phyloP scores from a whole-genome alignment of 1,284 basidiomycete genomes.

The Cryptococcus maquisensis region DNA sequence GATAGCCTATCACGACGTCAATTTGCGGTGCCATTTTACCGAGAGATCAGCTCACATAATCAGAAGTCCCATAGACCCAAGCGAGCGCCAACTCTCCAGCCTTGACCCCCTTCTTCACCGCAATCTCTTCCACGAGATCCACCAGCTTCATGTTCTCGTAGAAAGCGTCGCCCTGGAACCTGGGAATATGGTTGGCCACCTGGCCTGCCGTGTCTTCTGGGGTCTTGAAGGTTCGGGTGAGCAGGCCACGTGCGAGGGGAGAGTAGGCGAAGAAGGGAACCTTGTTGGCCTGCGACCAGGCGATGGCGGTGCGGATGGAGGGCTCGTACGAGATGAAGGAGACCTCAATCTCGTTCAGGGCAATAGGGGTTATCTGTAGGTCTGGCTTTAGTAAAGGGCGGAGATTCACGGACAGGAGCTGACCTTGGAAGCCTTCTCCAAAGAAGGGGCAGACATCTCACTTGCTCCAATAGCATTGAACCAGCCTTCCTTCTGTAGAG shows the following conservation, averaged over 20 bases:
- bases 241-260: conserved; percentile 60
- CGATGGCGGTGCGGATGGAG: conserved; percentile 48
- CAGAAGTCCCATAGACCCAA: conserved; percentile 56
- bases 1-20: conserved; percentile 43
- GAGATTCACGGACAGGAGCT: not conserved
- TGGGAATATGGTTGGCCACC: conserved; percentile 25
- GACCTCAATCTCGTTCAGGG: conserved; percentile 57
- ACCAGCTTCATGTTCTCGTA: conserved; percentile 58
- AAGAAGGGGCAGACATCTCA: conserved; percentile 21
- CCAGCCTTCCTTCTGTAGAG: conserved; percentile 31
- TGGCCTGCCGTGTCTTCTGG: conserved; percentile 52
- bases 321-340: conserved; percentile 54
- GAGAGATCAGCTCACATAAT: conserved; percentile 41
- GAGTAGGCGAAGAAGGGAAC: conserved; percentile 58
- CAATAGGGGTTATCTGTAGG: conserved; percentile 52
- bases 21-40: not conserved
- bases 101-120: conserved; percentile 54
- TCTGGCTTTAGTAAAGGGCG: not conserved
- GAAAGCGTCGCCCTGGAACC: conserved; percentile 53
- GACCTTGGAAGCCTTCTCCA: conserved; percentile 26
- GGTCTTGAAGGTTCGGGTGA: conserved; percentile 56
- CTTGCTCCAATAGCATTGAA: conserved; percentile 32
- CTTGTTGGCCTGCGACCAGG: conserved; percentile 51
- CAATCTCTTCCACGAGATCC: conserved; percentile 51
- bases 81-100: conserved; percentile 61